phyloP scores from a whole-genome alignment of 139 green algal species.

The Tetratostichococcus sp. region DNA sequence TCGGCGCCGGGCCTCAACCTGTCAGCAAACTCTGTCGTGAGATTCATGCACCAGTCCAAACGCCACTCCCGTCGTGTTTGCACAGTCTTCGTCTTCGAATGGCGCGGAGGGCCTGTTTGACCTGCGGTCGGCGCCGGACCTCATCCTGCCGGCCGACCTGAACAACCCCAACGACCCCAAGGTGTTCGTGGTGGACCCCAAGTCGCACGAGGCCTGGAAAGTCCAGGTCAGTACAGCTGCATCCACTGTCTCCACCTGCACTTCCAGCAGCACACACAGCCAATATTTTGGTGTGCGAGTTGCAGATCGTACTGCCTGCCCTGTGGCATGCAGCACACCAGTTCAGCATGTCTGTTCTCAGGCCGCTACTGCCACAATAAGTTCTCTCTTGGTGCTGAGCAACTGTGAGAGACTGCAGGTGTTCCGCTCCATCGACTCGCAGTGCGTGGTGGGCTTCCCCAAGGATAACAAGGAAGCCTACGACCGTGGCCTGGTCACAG shows the following conservation, averaged over 20 bases:
- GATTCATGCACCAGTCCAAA: too few species aligned
- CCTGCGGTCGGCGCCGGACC: not conserved
- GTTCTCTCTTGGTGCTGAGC: too few species aligned
- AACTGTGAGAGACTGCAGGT: conserved; percentile 9
- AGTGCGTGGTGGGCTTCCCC: conserved; percentile 12
- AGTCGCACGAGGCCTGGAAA: conserved; percentile 27
- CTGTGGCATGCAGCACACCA: too few species aligned
- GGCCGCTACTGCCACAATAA: too few species aligned
- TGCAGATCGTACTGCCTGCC: too few species aligned
- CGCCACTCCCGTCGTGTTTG: too few species aligned
- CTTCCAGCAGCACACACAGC: too few species aligned
- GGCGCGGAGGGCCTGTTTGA: not conserved
- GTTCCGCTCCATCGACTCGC: conserved; percentile 46
- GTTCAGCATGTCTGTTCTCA: too few species aligned
- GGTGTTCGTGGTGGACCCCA: conserved; percentile 5
- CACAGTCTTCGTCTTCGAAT: not conserved
- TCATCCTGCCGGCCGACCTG: not conserved
- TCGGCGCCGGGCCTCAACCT: too few species aligned
- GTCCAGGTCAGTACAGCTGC: conserved; percentile 11
- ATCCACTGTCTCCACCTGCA: too few species aligned
- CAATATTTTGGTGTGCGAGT: too few species aligned
- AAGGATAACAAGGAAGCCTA: conserved; percentile 1
- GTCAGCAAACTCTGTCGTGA: too few species aligned
- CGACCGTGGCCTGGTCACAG: conserved; percentile 6
- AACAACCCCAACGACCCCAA: not conserved